Conservation (phyloP, 2,329 filamentous ascomycete genomes). For the Blumeria hordei region DNA sequence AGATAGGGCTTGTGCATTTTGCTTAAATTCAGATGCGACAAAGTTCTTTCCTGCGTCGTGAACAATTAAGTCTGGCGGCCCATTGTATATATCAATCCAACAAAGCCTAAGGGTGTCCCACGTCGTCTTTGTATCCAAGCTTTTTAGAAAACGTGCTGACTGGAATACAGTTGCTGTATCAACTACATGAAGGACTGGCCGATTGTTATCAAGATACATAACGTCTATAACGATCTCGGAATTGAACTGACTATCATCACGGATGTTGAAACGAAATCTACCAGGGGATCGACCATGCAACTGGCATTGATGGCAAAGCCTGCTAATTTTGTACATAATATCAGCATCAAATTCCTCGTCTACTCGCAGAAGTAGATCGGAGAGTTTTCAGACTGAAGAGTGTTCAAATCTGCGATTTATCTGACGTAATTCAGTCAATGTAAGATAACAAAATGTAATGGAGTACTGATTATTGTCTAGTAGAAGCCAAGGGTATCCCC, state of each 20-base stretch:
- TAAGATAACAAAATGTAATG: not conserved
- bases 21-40: conserved; percentile 2
- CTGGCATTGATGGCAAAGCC: no score
- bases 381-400: not conserved
- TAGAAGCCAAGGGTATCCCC: not conserved
- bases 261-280: not conserved
- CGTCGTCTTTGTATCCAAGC: not conserved
- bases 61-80: not conserved
- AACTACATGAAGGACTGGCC: not conserved
- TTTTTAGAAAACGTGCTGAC: conserved; percentile 1
- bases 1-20: not conserved
- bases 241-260: not conserved
- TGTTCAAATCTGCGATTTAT: not conserved
- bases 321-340: no score
- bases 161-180: not conserved
- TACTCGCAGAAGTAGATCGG: not conserved
- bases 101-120: conserved; percentile 1
- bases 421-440: not conserved
- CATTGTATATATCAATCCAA: conserved; percentile 3
- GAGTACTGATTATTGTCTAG: not conserved
- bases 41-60: conserved; percentile 2
- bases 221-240: not conserved
- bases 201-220: not conserved
- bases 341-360: not conserved
- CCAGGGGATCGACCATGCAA: not conserved